A percentile compares a stretch with the other conserved stretches of the same genome.
Conservation (phyloP, 1,284 basidiomycete genomes). For the Stereum hirsutum region DNA sequence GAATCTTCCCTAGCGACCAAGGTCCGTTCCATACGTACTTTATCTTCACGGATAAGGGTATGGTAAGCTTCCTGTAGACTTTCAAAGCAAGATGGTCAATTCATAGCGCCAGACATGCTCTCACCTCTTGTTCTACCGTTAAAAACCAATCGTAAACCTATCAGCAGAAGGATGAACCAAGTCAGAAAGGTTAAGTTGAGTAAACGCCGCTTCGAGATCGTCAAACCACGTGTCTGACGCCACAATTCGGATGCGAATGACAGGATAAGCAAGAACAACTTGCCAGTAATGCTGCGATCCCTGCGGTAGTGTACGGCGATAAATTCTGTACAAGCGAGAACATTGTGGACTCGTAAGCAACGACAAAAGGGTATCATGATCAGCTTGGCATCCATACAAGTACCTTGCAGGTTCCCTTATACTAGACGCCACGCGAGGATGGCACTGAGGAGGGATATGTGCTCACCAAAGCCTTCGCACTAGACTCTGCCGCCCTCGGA, state of each 20-base stretch:
- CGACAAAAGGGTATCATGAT: too few relatives aligned
- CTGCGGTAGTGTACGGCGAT: not conserved
- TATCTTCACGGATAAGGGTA: constrained; percentile 17
- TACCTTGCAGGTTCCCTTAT: too few relatives aligned
- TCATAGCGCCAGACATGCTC: not conserved
- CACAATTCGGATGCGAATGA: too few relatives aligned
- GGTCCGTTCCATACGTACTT: constrained; percentile 27
- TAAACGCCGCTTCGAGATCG: too few relatives aligned
- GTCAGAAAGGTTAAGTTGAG: not conserved
- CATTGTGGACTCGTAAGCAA: too few relatives aligned
- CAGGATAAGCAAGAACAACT: too few relatives aligned
- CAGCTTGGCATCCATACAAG: too few relatives aligned
- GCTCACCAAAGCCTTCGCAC: too few relatives aligned
- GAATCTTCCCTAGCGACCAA: constrained; percentile 23
- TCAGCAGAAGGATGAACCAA: not conserved
- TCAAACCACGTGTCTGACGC: too few relatives aligned
- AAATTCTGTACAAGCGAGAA: not conserved
- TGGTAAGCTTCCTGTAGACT: not conserved
- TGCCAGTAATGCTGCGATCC: not conserved
- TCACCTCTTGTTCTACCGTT: constrained; percentile 30
- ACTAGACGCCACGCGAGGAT: too few relatives aligned
- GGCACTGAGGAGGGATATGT: too few relatives aligned
- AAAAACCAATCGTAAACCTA: constrained; percentile 29
- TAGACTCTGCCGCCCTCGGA: too few relatives aligned
- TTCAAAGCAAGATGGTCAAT: not conserved